These are phyloP conservation scores for Prunus kanzakura DNA, from an alignment of 306 rosid species.

Conservation along the genomic window DNA sequence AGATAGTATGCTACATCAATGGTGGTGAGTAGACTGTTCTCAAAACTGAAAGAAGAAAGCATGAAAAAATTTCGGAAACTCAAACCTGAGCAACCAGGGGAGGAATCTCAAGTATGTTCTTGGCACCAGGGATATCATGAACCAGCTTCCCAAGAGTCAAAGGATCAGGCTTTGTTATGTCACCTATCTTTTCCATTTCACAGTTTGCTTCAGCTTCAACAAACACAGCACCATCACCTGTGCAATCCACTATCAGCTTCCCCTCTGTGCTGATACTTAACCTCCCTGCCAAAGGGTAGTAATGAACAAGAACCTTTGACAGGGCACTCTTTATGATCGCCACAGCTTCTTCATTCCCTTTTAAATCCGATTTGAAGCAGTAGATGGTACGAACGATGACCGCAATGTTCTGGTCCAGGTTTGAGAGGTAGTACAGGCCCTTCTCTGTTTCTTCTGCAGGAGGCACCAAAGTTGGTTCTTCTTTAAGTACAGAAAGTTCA, in stretches of 20 bases:
- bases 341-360: conserved; percentile 58
- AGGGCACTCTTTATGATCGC: conserved; percentile 48
- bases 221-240: conserved; percentile 74
- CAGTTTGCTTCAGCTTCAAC: conserved; percentile 84
- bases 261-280: conserved; percentile 57
- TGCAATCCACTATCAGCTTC: conserved; percentile 72
- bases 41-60: neutral
- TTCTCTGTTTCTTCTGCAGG: conserved; percentile 59
- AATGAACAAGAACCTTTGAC: conserved; percentile 65
- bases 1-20: neutral
- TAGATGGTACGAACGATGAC: conserved; percentile 58
- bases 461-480: conserved; percentile 47
- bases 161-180: conserved; percentile 73
- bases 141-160: conserved; percentile 58
- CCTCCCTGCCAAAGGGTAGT: conserved; percentile 65
- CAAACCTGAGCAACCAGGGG: conserved; percentile 75
- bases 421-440: conserved; percentile 69
- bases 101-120: conserved; percentile 72
- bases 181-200: conserved; percentile 56
- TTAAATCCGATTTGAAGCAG: conserved; percentile 47
- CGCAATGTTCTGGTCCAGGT: conserved; percentile 78
- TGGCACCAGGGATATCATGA: conserved; percentile 66
- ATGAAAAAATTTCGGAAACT: neutral
- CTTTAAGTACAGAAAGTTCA: conserved; percentile 43
- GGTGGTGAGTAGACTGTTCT: neutral